Evolutionary conservation across 2,329 filamentous ascomycete species (phyloP).

Genomic region (Fusarium odoratissimum): DNA sequence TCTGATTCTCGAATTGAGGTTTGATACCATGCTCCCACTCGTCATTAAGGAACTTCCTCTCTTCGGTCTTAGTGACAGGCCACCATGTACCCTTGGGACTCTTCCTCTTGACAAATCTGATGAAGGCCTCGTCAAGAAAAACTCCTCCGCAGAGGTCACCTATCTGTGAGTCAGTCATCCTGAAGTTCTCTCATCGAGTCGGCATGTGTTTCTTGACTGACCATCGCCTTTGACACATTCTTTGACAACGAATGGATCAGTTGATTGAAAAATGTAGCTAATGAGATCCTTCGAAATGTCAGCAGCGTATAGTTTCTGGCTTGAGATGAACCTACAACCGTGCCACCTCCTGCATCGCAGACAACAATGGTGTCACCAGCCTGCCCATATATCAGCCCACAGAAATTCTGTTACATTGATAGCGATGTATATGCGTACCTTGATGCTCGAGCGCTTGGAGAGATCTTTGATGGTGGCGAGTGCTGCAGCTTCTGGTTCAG

Average conservation of each 20-base stretch:
- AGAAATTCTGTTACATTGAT: too few relatives aligned
- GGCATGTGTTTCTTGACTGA: neutral
- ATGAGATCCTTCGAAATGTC: constrained; percentile 52
- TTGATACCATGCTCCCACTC: constrained; percentile 51
- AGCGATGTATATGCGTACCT: neutral
- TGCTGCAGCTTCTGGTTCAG: constrained; percentile 60
- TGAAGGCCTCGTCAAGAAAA: constrained; percentile 55
- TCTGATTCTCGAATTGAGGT: constrained; percentile 38
- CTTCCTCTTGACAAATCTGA: constrained; percentile 42
- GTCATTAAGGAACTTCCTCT: constrained; percentile 40
- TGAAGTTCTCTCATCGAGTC: fast-evolving
- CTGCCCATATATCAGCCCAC: neutral
- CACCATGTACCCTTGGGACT: constrained; percentile 10
- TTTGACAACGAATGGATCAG: constrained; percentile 45
- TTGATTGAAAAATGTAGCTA: constrained; percentile 49
- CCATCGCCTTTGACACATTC: constrained; percentile 56
- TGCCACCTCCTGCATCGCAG: constrained; percentile 54
- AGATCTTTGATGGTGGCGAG: constrained; percentile 51
- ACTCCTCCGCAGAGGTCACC: constrained; percentile 55
- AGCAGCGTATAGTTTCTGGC: fast-evolving
- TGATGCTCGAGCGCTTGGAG: constrained; percentile 28
- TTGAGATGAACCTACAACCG: constrained; percentile 42
- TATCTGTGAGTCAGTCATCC: constrained; percentile 2
- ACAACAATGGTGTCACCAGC: constrained; percentile 46
- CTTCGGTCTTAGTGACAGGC: too few relatives aligned